Conservation (phyloP, 2,329 filamentous ascomycete species). For the Fusarium nodosum region DNA sequence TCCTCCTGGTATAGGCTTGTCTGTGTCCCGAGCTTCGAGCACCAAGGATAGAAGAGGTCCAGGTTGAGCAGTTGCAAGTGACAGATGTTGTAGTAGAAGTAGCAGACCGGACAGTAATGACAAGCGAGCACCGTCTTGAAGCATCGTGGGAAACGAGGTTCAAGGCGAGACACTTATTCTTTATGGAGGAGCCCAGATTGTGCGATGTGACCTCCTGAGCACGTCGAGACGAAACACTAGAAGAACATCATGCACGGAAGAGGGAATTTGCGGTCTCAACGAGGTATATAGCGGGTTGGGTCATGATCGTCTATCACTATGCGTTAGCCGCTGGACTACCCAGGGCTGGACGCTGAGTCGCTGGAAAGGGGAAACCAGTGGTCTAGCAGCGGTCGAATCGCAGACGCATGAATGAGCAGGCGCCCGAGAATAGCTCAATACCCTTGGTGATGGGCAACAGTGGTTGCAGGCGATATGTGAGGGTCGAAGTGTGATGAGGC, state of each 20-base stretch:
- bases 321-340: conserved; percentile 56
- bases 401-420: conserved; percentile 56
- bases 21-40: conserved; percentile 56
- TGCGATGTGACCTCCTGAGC: conserved; percentile 60
- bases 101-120: conserved; percentile 50
- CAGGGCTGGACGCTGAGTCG: conserved; percentile 61
- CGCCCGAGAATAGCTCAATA: conserved; percentile 55
- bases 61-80: conserved; percentile 50
- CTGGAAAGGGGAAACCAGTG: conserved; percentile 47
- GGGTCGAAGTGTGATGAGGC: conserved; percentile 41
- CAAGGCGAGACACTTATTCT: conserved; percentile 49
- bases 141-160: conserved; percentile 58
- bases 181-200: conserved; percentile 53
- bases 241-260: conserved; percentile 60
- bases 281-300: conserved; percentile 70
- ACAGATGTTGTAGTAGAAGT: conserved; percentile 41
- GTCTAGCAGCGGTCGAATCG: conserved; percentile 48
- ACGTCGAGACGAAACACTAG: conserved; percentile 64
- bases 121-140: conserved; percentile 46
- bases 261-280: conserved; percentile 60
- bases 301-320: conserved; percentile 62
- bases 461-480: conserved; percentile 49
- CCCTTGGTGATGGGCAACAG: conserved; percentile 50
- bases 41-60: conserved; percentile 49
- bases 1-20: conserved; percentile 71